Evolutionary conservation across 495 filamentous ascomycete species (phyloP).

Genomic region (Achaetomiella virescens): DNA sequence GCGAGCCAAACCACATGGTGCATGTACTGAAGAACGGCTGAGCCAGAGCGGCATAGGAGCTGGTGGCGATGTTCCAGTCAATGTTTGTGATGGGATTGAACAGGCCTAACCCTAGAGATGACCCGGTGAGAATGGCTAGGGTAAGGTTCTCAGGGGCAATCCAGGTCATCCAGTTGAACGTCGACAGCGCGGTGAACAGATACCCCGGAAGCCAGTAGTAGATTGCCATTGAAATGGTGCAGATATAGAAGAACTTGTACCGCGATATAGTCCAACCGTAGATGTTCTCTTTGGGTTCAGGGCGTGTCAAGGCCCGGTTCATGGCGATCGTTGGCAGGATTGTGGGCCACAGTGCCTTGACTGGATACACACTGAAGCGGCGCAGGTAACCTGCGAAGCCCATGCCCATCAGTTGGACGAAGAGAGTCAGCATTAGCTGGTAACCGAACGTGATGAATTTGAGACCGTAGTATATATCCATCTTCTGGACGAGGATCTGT

Average conservation of each 20-base stretch:
- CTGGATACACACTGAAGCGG: constrained; percentile 44
- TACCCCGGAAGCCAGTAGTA: constrained; percentile 38
- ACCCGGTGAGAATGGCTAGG: constrained; percentile 28
- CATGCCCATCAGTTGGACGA: constrained; percentile 41
- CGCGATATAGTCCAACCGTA: constrained; percentile 37
- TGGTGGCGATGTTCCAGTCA: constrained; percentile 31
- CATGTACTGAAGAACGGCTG: constrained; percentile 32
- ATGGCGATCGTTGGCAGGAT: constrained; percentile 29
- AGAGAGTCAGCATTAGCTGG: constrained; percentile 35
- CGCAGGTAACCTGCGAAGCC: constrained; percentile 42
- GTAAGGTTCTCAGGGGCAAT: constrained; percentile 32
- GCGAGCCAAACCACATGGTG: constrained; percentile 23
- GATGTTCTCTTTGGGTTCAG: constrained; percentile 23
- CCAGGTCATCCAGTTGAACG: constrained; percentile 41
- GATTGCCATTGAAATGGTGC: constrained; percentile 24
- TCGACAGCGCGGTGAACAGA: constrained; percentile 31
- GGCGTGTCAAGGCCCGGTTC: constrained; percentile 26
- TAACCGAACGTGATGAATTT: constrained; percentile 27
- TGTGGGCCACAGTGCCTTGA: constrained; percentile 28
- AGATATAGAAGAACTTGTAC: constrained; percentile 34
- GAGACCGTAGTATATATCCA: constrained; percentile 23
- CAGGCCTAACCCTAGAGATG: constrained; percentile 22
- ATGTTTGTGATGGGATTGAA: constrained; percentile 32
- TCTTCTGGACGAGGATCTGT: constrained; percentile 27
- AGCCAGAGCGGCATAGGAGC: constrained; percentile 28